Evolutionary conservation across 352 stramenopile species (phyloP).

Genomic region (Elongisporangium senticosum): DNA sequence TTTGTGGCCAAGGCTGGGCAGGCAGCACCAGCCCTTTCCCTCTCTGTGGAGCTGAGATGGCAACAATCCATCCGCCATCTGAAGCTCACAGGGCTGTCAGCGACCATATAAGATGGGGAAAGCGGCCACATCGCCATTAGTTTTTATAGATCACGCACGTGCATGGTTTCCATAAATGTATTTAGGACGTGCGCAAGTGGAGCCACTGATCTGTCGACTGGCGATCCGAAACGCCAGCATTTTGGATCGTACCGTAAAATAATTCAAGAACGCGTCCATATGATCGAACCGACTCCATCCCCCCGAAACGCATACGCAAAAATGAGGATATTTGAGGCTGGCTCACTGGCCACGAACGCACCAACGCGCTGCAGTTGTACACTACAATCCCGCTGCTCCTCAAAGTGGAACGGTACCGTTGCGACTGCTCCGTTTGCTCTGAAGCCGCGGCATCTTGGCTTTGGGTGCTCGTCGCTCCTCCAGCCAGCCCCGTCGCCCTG

Average conservation of each 20-base stretch:
- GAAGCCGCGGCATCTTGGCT: neutral
- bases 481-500: neutral
- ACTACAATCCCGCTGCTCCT: neutral
- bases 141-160: neutral
- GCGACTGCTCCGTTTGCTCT: neutral
- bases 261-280: neutral
- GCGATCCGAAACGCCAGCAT: neutral
- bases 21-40: neutral
- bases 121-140: neutral
- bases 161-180: neutral
- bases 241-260: neutral
- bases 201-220: neutral
- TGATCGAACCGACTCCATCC: neutral
- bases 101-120: neutral
- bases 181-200: neutral
- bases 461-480: neutral
- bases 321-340: neutral
- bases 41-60: neutral
- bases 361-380: neutral
- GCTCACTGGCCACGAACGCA: neutral
- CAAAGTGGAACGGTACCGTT: neutral
- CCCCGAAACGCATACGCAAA: neutral
- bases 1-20: neutral
- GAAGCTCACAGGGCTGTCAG: neutral
- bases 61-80: neutral